Base-by-base conservation (phyloP, 2,329 filamentous ascomycete species). In the Colletotrichum endophyticum region DNA sequence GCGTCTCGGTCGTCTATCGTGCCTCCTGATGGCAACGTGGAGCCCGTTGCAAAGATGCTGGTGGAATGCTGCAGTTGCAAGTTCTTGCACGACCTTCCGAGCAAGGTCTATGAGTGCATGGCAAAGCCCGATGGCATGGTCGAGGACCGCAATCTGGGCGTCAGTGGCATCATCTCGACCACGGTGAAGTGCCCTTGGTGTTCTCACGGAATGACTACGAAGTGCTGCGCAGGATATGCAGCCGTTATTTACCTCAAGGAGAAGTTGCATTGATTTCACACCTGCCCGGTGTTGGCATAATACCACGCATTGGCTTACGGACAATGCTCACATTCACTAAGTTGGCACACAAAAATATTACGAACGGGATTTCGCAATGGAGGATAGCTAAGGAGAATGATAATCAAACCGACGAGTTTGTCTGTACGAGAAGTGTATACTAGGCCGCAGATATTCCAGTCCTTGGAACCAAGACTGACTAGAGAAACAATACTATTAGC, bases 121-220 rank as follows among this genome's bases (percentile, higher is more conserved):
- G 89, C 89, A 7, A 89, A 89, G 78, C 91, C 91, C 0, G 88
- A 91, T 63, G 87, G 87, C 6, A 84, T 91, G 15, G 86, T 93
- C 15, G 87, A 88, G 70, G 89, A 90, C 66, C 86, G 86, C 71
- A 83, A 84, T 34, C 83, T 88, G 8, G 90, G 90, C 1, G 90
- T 92, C 59, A 88, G 88, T 57, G 91, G 91, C 2, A 85, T 89
- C 8, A 88, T 93, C 61, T 91, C 89, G 11, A 92, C 92, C 78
- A 91, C 89, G 80, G 91, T 94, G 30, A 91, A 90, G 78, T 95
- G 93, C 81, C 93, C 93, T 11, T 95, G 94, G 94, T 95, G 94
- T 82, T 87, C 87, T 59, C 94, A 95, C 84, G 89, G 90, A 66
- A 95, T 95, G 93, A 92, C 88, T 78, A 93, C 89, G 16, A 86